Percentiles rank a stretch among this genome's conserved stretches.
phyloP scores from a whole-genome alignment of 441 rosid species.

The Isatis lusitanica region DNA sequence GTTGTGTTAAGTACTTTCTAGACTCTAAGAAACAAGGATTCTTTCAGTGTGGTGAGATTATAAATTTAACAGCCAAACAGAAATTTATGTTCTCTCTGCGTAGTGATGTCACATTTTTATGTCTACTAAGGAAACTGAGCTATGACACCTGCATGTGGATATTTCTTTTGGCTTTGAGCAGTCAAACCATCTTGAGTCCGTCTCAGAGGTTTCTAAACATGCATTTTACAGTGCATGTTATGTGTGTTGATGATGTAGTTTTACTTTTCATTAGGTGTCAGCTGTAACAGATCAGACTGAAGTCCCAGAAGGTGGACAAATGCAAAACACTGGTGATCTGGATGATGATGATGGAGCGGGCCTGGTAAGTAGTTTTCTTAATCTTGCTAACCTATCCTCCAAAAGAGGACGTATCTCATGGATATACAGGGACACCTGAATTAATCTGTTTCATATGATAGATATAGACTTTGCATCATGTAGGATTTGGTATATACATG shows the following conservation, averaged over 20 bases:
- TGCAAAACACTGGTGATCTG: slow-evolving; percentile 70
- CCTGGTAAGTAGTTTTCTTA: slow-evolving; percentile 63
- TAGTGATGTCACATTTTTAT: not conserved
- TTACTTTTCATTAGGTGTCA: slow-evolving; percentile 63
- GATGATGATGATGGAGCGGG: slow-evolving; percentile 99
- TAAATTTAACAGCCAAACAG: not conserved
- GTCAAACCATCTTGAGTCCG: slow-evolving; percentile 3
- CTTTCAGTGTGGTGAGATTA: not conserved
- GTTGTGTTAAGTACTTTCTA: not conserved
- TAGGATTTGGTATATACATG: not conserved
- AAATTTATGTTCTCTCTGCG: not conserved
- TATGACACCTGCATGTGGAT: not conserved
- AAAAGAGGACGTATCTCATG: slow-evolving; percentile 2
- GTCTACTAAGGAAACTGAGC: not conserved
- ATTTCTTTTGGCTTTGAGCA: not conserved
- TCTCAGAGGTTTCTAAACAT: slow-evolving; percentile 14
- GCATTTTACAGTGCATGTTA: slow-evolving; percentile 1
- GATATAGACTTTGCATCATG: not conserved
- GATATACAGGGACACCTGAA: slow-evolving; percentile 1
- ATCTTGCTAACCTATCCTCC: not conserved
- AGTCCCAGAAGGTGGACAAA: slow-evolving; percentile 59
- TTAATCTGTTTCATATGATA: slow-evolving; percentile 2
- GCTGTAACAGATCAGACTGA: slow-evolving; percentile 90
- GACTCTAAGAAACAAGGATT: slow-evolving; percentile 1
- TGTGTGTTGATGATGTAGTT: slow-evolving; percentile 11